Conservation (phyloP, 108 stramenopile genomes). For the Cyclotella distinguenda region DNA sequence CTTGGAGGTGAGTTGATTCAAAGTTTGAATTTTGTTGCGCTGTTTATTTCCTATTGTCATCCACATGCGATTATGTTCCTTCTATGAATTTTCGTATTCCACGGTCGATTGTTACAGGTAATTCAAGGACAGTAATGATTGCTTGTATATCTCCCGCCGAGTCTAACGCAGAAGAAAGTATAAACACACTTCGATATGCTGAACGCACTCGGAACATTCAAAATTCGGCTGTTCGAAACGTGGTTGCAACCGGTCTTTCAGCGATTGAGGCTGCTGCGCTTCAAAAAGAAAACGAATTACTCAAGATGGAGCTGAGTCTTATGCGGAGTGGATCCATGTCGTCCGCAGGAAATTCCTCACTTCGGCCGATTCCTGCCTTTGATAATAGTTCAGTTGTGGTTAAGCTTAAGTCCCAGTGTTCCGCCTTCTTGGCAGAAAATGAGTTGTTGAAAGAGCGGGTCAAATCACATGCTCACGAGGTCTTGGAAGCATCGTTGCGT, state of each 20-base stretch:
- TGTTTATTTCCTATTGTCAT: conserved; percentile 19
- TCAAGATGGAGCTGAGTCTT: conserved; percentile 59
- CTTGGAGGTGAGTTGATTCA: conserved; percentile 72
- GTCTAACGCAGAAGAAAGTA: conserved; percentile 77
- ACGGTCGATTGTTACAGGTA: no score
- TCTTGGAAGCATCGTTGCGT: conserved; percentile 50
- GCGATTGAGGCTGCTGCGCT: conserved; percentile 69
- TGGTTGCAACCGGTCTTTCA: conserved; percentile 61
- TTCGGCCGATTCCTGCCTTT: background rate
- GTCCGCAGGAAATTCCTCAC: background rate
- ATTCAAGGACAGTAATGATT: conserved; percentile 77
- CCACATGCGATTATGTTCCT: no score
- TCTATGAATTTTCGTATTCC: background rate
- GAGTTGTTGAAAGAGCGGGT: conserved; percentile 33
- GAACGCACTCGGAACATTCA: conserved; percentile 84
- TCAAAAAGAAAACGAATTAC: conserved; percentile 69
- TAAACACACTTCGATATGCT: conserved; percentile 91
- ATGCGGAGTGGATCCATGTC: conserved; percentile 34
- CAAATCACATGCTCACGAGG: conserved; percentile 35
- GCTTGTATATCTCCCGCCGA: conserved; percentile 78
- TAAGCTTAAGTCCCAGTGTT: conserved; percentile 41
- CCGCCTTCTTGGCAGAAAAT: conserved; percentile 46
- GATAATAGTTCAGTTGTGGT: conserved; percentile 28
- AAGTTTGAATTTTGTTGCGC: no score
- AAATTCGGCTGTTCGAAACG: conserved; percentile 81